Conservation (phyloP, 495 filamentous ascomycete genomes). For the Aspergillus nidulans region DNA sequence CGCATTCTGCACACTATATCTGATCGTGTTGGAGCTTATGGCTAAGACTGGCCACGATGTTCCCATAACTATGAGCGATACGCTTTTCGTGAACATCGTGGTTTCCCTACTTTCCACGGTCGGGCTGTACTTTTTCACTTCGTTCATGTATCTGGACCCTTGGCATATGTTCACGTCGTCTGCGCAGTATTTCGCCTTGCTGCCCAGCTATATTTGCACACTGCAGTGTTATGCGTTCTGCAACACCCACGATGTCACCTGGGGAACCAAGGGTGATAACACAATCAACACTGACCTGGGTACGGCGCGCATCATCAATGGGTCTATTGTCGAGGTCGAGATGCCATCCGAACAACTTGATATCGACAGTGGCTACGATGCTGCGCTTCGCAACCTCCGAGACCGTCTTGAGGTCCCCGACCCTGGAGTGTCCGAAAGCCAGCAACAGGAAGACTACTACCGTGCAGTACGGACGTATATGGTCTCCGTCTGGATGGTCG, state of each 20-base stretch:
- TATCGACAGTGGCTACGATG: constrained; percentile 97
- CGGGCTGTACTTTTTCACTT: constrained; percentile 94
- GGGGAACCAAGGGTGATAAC: constrained; percentile 99
- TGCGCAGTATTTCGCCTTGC: constrained; percentile 87
- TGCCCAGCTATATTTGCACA: constrained; percentile 94
- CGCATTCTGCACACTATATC: constrained; percentile 78
- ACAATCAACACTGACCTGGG: constrained; percentile 87
- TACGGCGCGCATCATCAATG: constrained; percentile 65
- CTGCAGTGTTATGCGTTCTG: constrained; percentile 98
- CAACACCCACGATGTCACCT: constrained; percentile 98
- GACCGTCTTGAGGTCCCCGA: constrained; percentile 81
- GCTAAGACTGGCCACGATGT: constrained; percentile 38
- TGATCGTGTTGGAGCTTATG: constrained; percentile 75
- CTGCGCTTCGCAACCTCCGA: constrained; percentile 90
- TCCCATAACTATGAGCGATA: constrained; percentile 63
- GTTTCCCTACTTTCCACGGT: constrained; percentile 84
- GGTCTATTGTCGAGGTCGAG: constrained; percentile 69
- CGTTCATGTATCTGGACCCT: constrained; percentile 92
- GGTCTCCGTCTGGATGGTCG: constrained; percentile 93
- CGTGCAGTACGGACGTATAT: constrained; percentile 97
- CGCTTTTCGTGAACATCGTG: constrained; percentile 91
- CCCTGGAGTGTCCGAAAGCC: constrained; percentile 59
- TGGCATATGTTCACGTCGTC: constrained; percentile 99
- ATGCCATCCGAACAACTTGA: constrained; percentile 98
- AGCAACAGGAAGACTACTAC: constrained; percentile 98